Conservation (phyloP, 1,284 basidiomycete genomes). For the Tilletia caries region DNA sequence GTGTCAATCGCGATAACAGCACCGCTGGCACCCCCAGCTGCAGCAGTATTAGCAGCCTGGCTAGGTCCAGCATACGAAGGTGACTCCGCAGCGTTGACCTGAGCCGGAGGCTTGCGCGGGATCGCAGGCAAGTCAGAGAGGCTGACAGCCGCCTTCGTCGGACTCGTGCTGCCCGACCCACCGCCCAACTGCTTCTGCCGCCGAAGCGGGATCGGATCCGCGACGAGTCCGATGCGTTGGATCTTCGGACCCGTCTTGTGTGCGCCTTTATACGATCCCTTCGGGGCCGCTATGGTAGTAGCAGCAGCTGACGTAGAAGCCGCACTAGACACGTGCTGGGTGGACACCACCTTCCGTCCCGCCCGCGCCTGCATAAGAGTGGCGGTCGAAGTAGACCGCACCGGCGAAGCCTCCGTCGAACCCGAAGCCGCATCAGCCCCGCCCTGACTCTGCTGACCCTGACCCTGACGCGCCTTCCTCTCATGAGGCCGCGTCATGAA, state of each 20-base stretch:
- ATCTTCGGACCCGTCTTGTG: neutral
- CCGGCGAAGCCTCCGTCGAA: neutral
- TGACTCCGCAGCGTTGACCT: neutral
- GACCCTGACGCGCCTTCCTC: neutral
- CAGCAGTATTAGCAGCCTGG: too few species aligned
- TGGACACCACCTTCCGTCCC: neutral
- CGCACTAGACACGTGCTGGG: neutral
- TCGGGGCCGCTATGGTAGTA: too few species aligned
- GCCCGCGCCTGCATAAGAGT: neutral
- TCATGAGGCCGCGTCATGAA: neutral
- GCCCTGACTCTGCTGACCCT: neutral
- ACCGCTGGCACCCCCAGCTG: too few species aligned
- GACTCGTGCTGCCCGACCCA: neutral
- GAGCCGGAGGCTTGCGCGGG: neutral
- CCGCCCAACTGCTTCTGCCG: neutral
- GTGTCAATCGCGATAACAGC: neutral
- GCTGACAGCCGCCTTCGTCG: neutral
- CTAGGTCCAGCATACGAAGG: neutral
- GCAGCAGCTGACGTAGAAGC: neutral
- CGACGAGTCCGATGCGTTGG: neutral
- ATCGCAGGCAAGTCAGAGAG: neutral
- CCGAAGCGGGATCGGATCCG: neutral
- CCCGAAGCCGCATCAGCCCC: neutral
- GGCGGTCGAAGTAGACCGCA: neutral
- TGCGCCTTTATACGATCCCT: slow-evolving; percentile 2